Evolutionary conservation across 1,139 yeast genomes (phyloP).

Genomic region (Suhomyces taliae): DNA sequence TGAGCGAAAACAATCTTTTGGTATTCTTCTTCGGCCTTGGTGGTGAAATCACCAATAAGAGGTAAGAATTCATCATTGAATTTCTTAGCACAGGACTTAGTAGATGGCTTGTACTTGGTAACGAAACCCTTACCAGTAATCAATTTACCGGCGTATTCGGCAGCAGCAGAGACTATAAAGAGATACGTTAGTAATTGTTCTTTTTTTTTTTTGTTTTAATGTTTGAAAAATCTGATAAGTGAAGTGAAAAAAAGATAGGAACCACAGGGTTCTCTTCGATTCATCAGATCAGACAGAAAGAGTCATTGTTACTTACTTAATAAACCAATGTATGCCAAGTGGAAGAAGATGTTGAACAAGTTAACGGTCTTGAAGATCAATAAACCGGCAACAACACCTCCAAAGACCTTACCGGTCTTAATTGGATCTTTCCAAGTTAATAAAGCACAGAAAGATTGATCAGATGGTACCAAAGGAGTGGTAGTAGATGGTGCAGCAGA

Average conservation of each 20-base stretch:
- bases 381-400: slow-evolving; percentile 58
- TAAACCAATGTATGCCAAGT: slow-evolving; percentile 46
- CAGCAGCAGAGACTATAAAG: slow-evolving; percentile 53
- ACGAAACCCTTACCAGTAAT: slow-evolving; percentile 72
- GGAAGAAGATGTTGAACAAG: slow-evolving; percentile 67
- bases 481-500: slow-evolving; percentile 15
- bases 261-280: neutral
- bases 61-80: slow-evolving; percentile 45
- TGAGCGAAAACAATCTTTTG: slow-evolving; percentile 67
- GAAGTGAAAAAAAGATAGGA: neutral
- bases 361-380: slow-evolving; percentile 69
- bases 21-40: slow-evolving; percentile 46
- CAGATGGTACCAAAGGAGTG: slow-evolving; percentile 9
- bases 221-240: slow-evolving; percentile 13
- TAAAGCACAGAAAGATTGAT: slow-evolving; percentile 27
- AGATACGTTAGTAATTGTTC: too few relatives aligned
- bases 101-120: slow-evolving; percentile 59
- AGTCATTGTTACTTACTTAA: slow-evolving; percentile 35
- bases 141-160: slow-evolving; percentile 66
- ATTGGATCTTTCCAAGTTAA: slow-evolving; percentile 85
- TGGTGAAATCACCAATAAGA: slow-evolving; percentile 42
- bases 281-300: neutral
- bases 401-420: slow-evolving; percentile 76
- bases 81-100: slow-evolving; percentile 38
- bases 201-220: neutral